Base-by-base conservation (phyloP, 2,329 filamentous ascomycete species). In the Escovopsis sp. region DNA sequence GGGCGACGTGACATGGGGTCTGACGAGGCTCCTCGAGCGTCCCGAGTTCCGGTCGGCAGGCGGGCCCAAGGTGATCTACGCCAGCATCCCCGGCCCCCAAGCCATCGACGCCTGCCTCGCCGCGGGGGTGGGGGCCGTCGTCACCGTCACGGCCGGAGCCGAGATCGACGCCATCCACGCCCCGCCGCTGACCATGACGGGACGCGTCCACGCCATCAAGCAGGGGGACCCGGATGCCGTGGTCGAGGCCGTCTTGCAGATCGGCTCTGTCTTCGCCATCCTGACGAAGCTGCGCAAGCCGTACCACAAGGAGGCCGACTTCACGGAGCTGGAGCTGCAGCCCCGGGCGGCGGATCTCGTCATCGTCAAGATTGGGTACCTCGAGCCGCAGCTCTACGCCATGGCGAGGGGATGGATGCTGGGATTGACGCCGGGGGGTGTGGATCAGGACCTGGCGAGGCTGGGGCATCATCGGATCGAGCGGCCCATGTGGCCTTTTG, bases 321-420 rank as follows among this genome's bases (percentile, higher is more conserved):
- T 71, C 41, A 64, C 58, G 0, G 61, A 63, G 3, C 54, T 71
- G 1, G 38, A 60, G 30, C 57, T 72, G 1, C 32, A 49, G 8
- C 66, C 66, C 2, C 57, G 65, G 2, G 43, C 53, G 4, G 58
- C 60, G 1, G 63, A 67, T 41, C 59, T 71, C 16, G 65, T 70
- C 1, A 60, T 71, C 30, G 65, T 70, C 17, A 70, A 71, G 48
- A 71, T 71, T 31, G 67, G 67, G 13, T 72, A 70, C 38, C 48
- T 72, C 1, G 67, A 71, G 44, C 67, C 67, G 4, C 61, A 71
- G 43, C 49, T 70, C 4, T 68, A 67, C 39, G 58, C 60, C 34
- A 71, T 71, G 66, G 61, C 66, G 1, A 54, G 53, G 7, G 65
- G 63, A 35, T 71, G 66, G 67, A 68, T 70, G 60, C 54, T 70